Base-by-base conservation (phyloP, 345 rosid genomes). In the Psidium guajava region DNA sequence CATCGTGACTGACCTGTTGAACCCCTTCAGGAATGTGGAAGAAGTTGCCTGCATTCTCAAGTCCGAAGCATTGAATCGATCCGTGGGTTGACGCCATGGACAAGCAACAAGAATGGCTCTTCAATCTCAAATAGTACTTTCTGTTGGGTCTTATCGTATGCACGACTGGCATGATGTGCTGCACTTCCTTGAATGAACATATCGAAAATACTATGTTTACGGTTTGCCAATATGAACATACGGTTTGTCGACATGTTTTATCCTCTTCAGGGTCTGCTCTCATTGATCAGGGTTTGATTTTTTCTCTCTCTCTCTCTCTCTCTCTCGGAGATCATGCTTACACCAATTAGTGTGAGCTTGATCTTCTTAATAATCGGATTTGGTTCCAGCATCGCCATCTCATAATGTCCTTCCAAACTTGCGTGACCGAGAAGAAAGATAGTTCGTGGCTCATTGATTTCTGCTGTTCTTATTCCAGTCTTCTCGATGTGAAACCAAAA, bases 1-100 rank as follows among this genome's bases (percentile, higher is more conserved):
- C 57, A 82, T 93, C 6, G 89, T 94, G 85, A 85, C 92, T 2
- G 92, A 92, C 87, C 85, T 94, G 82, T 50, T 95, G 42, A 11
- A 91, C 50, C 93, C 98, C 49, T 44, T 83, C 82, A 91, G 90
- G 83, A 89, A 87, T 77, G 24, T 57, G 40, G 94, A 93, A 4
- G 89, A 85, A 25, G 84, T 85, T 90, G 83, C 64, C 88, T 84
- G 51, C 83, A 54, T 69, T 69, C 44, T 69, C 2, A 57, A 88
- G 86, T 91, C 89, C 77, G 94, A 90, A 64, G 57, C 92, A 81
- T 87, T 91, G 49, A 90, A 86, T 44, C 12, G 47, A 69, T 69
- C 44, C 24, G 77, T 32, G 47, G 6, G 21, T 21, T 69, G 24
- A 36, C 77, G 36, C 77, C 77, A 32, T 69, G 77, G 77, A 69